Percentiles rank a stretch among this genome's conserved stretches.
Conservation (phyloP, 805 yeast species). For the Starmerella vitae region DNA sequence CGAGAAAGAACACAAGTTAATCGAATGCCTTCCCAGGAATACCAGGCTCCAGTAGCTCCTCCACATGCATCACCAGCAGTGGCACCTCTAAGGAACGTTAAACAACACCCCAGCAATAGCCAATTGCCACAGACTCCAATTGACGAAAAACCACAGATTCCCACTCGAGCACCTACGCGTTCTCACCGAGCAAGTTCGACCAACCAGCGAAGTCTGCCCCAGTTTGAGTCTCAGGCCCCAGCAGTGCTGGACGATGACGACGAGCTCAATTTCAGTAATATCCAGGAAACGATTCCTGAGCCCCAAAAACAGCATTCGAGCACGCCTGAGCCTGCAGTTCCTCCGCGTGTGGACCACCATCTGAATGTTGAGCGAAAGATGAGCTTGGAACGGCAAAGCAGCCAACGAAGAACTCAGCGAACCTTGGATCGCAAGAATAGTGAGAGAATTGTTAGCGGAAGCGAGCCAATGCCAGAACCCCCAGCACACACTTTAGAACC, state of each 20-base stretch:
- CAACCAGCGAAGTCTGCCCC: neutral
- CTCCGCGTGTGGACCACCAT: conserved; percentile 2
- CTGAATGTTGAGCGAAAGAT: neutral
- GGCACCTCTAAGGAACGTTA: neutral
- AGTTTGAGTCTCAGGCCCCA: neutral
- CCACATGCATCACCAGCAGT: neutral
- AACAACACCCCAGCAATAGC: neutral
- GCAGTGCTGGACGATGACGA: neutral
- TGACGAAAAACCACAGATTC: neutral
- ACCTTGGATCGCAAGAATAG: neutral
- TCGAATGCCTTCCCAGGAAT: too few relatives aligned
- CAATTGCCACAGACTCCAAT: neutral
- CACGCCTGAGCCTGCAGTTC: neutral
- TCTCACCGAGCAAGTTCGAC: neutral
- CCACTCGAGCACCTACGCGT: conserved; percentile 1
- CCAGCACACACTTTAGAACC: neutral
- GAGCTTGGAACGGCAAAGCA: neutral
- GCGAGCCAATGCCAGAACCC: neutral
- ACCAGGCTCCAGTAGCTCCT: neutral
- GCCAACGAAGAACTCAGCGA: neutral
- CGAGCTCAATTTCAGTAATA: conserved; percentile 1
- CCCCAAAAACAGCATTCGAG: neutral
- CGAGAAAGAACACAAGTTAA: too few relatives aligned
- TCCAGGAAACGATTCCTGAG: conserved; percentile 1
- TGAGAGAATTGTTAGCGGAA: neutral